Conservation (phyloP, 345 rosid genomes). For the Aquilaria yunnanensis region DNA sequence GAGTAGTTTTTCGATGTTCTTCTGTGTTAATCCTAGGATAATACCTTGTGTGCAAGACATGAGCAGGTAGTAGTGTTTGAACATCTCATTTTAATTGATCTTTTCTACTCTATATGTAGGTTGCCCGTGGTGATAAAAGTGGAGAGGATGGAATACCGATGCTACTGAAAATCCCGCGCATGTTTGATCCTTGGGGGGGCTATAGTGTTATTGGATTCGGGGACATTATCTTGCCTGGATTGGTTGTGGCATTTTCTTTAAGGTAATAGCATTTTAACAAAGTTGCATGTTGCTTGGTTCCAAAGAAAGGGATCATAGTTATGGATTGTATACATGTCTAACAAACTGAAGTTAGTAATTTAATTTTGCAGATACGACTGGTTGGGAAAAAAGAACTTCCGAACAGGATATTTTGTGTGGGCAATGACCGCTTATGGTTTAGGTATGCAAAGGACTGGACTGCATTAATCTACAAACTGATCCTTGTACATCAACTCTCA, state of each 20-base stretch:
- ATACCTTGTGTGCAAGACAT: neutral
- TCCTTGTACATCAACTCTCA: neutral
- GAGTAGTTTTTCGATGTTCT: slow-evolving; percentile 21
- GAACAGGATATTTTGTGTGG: slow-evolving; percentile 83
- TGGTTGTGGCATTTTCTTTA: slow-evolving; percentile 81
- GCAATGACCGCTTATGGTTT: slow-evolving; percentile 92
- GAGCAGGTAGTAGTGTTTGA: neutral
- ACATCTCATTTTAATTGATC: neutral
- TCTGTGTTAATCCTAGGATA: neutral
- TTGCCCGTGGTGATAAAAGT: slow-evolving; percentile 94
- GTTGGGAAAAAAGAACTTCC: slow-evolving; percentile 70
- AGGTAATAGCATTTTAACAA: slow-evolving; percentile 36
- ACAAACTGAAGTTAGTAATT: neutral
- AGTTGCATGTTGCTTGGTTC: too few relatives aligned
- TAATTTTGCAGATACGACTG: slow-evolving; percentile 69
- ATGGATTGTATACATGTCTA: neutral
- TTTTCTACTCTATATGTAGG: slow-evolving; percentile 35
- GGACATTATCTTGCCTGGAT: slow-evolving; percentile 91
- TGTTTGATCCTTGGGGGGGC: slow-evolving; percentile 99
- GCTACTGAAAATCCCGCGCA: slow-evolving; percentile 91
- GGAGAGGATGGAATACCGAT: slow-evolving; percentile 97
- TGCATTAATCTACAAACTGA: too few relatives aligned
- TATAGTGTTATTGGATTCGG: slow-evolving; percentile 97
- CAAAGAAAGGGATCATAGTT: too few relatives aligned
- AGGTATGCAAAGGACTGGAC: slow-evolving; percentile 38